Conservation (phyloP, 768 basidiomycete genomes). For the Serendipita sp. region DNA sequence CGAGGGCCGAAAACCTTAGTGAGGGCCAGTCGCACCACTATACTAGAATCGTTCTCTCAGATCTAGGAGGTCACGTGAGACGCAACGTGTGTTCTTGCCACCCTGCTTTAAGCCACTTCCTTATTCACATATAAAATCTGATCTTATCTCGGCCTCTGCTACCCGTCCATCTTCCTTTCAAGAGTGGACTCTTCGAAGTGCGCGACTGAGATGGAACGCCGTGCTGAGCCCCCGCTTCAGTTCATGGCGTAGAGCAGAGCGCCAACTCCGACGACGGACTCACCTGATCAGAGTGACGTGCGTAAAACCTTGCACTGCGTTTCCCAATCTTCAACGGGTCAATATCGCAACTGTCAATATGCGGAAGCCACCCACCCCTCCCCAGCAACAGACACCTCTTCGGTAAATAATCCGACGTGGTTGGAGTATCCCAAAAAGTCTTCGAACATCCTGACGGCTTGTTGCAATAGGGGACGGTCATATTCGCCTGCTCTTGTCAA, state of each 20-base stretch:
- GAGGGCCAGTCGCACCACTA: too few species aligned
- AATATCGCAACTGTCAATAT: constrained; percentile 5
- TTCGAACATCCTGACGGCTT: constrained; percentile 81
- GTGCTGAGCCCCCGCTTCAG: neutral
- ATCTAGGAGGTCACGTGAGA: neutral
- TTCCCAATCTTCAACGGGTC: constrained; percentile 41
- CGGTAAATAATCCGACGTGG: constrained; percentile 73
- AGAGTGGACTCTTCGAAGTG: neutral
- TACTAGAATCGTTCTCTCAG: too few species aligned
- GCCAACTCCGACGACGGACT: neutral
- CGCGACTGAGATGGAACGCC: constrained; percentile 1
- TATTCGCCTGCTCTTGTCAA: constrained; percentile 74
- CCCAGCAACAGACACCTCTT: constrained; percentile 72
- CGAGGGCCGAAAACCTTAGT: too few species aligned
- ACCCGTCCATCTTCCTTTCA: neutral
- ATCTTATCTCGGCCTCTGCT: neutral
- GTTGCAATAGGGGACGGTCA: constrained; percentile 45
- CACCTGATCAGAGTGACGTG: constrained; percentile 22
- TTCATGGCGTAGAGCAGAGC: neutral
- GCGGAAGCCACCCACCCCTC: constrained; percentile 38
- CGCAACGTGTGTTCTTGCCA: neutral
- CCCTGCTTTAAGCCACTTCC: too few species aligned
- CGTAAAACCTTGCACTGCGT: constrained; percentile 85
- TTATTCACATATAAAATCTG: neutral
- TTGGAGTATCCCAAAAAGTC: constrained; percentile 72